phyloP scores from a whole-genome alignment of 108 stramenopile species.

The Ochromonas danica region DNA sequence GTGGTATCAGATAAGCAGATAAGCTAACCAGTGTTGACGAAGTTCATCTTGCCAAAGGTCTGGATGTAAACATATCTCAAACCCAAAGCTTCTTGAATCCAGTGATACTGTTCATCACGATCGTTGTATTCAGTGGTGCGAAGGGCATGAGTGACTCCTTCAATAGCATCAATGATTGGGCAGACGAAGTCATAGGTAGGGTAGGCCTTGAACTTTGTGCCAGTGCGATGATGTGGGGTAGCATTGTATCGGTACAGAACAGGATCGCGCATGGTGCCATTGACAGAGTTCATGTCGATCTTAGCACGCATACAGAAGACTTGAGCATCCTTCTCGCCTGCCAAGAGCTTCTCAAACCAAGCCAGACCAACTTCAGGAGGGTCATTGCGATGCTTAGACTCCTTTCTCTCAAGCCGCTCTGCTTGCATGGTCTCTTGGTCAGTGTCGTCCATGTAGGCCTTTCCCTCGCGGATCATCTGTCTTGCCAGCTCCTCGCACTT shows the following conservation, averaged over 20 bases:
- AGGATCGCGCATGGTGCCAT: slow-evolving; percentile 97
- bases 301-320: slow-evolving; percentile 89
- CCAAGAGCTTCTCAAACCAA: slow-evolving; percentile 79
- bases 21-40: slow-evolving; percentile 70
- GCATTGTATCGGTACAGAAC: slow-evolving; percentile 87
- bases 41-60: slow-evolving; percentile 93
- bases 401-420: slow-evolving; percentile 42
- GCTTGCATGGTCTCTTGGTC: slow-evolving; percentile 71
- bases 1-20: too few relatives aligned
- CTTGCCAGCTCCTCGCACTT: slow-evolving; percentile 77
- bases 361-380: slow-evolving; percentile 69
- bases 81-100: slow-evolving; percentile 74
- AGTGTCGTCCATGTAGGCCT: slow-evolving; percentile 98
- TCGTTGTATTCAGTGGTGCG: slow-evolving; percentile 99
- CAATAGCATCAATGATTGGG: slow-evolving; percentile 96
- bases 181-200: slow-evolving; percentile 99
- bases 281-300: slow-evolving; percentile 87
- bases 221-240: slow-evolving; percentile 90
- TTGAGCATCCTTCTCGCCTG: slow-evolving; percentile 54
- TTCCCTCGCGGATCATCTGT: slow-evolving; percentile 77
- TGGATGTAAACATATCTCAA: slow-evolving; percentile 86
- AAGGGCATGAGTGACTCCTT: slow-evolving; percentile 96
- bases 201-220: slow-evolving; percentile 94
- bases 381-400: slow-evolving; percentile 62
- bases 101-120: slow-evolving; percentile 89